phyloP scores from a whole-genome alignment of 2,329 filamentous ascomycete genomes.

The Fusarium sp. region DNA sequence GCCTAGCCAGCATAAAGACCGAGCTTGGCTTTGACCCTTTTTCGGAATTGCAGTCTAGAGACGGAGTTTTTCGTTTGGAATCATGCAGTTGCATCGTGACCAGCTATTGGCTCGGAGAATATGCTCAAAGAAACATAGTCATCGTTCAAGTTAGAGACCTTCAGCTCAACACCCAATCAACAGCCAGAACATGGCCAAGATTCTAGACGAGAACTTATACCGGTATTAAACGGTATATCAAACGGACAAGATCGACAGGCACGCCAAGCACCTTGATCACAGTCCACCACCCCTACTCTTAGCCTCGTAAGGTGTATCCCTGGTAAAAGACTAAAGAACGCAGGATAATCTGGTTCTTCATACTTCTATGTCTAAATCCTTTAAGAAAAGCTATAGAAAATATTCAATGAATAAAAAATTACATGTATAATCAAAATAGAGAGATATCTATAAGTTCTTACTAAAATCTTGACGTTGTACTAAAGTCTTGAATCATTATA shows the following conservation, averaged over 20 bases:
- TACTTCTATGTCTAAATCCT: no score
- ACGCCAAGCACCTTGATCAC: slow-evolving; percentile 21
- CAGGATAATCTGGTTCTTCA: no score
- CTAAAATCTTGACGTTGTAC: no score
- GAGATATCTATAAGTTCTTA: no score
- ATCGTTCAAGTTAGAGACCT: background rate
- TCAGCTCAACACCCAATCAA: background rate
- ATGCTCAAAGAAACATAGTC: background rate
- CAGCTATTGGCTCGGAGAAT: background rate
- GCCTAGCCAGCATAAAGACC: slow-evolving; percentile 18
- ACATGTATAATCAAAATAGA: slow-evolving; percentile 2
- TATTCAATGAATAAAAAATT: no score
- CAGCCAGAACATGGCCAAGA: slow-evolving; percentile 6
- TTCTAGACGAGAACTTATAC: background rate
- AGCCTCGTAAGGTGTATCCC: background rate
- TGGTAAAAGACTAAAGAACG: no score
- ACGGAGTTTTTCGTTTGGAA: no score
- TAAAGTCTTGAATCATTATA: no score
- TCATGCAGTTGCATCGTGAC: no score
- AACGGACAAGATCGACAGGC: slow-evolving; percentile 11
- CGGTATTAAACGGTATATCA: slow-evolving; percentile 4
- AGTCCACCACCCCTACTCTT: slow-evolving; percentile 12
- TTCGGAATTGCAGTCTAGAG: background rate
- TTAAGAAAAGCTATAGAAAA: no score
- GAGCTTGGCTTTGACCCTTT: slow-evolving; percentile 12